phyloP scores from a whole-genome alignment of 306 rosid species.

The Macrotyloma uniflorum region DNA sequence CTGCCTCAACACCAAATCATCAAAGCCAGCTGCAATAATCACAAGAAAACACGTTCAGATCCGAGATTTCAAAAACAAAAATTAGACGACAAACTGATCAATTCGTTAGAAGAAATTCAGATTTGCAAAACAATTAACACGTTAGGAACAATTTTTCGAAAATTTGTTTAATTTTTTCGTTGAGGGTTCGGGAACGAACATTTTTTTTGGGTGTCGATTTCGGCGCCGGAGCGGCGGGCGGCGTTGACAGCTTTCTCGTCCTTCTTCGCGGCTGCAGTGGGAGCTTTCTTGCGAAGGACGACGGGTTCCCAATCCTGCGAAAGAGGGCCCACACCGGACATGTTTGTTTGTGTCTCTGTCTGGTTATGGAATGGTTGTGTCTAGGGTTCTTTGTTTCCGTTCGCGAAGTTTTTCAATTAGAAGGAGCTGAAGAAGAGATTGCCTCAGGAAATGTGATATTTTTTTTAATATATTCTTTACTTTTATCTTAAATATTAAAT shows the following conservation, averaged over 20 bases:
- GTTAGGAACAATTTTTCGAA: not conserved
- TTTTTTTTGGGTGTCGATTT: slow-evolving; percentile 77
- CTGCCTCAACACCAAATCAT: slow-evolving; percentile 12
- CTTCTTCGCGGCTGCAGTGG: slow-evolving; percentile 82
- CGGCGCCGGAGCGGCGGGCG: slow-evolving; percentile 89
- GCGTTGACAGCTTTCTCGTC: slow-evolving; percentile 96
- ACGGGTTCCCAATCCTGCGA: slow-evolving; percentile 96
- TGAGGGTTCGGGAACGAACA: slow-evolving; percentile 29
- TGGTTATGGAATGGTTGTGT: slow-evolving; percentile 47
- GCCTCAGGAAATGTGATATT: not conserved
- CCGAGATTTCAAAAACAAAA: not conserved
- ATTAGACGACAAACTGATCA: not conserved
- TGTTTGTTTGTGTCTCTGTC: slow-evolving; percentile 28
- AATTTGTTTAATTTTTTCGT: not conserved
- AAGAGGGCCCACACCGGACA: slow-evolving; percentile 79
- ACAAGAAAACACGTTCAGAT: slow-evolving; percentile 2
- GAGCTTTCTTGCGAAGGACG: slow-evolving; percentile 82
- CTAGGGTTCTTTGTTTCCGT: not conserved
- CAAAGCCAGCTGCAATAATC: slow-evolving; percentile 8
- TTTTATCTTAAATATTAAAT: too few species aligned
- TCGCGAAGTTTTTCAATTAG: not conserved
- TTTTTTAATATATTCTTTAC: not conserved
- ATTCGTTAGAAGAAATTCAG: not conserved
- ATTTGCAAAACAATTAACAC: not conserved
- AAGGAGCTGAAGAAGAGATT: not conserved